Conservation (phyloP, 2,329 filamentous ascomycete genomes). For the Sclerotinia minor region DNA sequence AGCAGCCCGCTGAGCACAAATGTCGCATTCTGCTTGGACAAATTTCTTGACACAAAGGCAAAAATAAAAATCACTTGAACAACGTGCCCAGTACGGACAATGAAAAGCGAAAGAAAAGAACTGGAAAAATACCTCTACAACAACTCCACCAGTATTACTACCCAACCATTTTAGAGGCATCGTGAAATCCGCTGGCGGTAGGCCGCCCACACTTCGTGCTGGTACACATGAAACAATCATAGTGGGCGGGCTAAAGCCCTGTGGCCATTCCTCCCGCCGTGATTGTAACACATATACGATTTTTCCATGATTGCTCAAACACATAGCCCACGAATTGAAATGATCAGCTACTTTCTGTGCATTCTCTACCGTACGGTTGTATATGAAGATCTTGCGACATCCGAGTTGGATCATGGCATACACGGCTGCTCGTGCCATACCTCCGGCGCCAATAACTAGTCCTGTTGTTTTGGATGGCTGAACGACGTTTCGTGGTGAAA, state of each 20-base stretch:
- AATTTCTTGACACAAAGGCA: not conserved
- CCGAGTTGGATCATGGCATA: slow-evolving; percentile 78
- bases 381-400: slow-evolving; percentile 72
- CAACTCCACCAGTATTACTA: slow-evolving; percentile 72
- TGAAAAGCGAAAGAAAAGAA: not conserved
- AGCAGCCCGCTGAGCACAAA: not conserved
- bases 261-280: slow-evolving; percentile 63
- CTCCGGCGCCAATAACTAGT: slow-evolving; percentile 65
- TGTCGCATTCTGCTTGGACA: not conserved
- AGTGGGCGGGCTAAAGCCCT: slow-evolving; percentile 62
- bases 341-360: slow-evolving; percentile 67
- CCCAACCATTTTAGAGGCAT: slow-evolving; percentile 69
- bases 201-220: slow-evolving; percentile 63
- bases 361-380: slow-evolving; percentile 66
- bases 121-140: slow-evolving; percentile 55
- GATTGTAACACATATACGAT: slow-evolving; percentile 54
- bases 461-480: slow-evolving; percentile 50
- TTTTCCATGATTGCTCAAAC: slow-evolving; percentile 37
- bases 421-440: slow-evolving; percentile 76
- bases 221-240: slow-evolving; percentile 78
- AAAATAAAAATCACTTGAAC: not conserved
- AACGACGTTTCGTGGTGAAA: slow-evolving; percentile 70
- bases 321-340: slow-evolving; percentile 55
- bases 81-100: not conserved
- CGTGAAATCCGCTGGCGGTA: slow-evolving; percentile 67